These are phyloP conservation scores for Aspergillus hancockii DNA, from an alignment of 495 filamentous ascomycete genomes.

Conservation along the genomic window DNA sequence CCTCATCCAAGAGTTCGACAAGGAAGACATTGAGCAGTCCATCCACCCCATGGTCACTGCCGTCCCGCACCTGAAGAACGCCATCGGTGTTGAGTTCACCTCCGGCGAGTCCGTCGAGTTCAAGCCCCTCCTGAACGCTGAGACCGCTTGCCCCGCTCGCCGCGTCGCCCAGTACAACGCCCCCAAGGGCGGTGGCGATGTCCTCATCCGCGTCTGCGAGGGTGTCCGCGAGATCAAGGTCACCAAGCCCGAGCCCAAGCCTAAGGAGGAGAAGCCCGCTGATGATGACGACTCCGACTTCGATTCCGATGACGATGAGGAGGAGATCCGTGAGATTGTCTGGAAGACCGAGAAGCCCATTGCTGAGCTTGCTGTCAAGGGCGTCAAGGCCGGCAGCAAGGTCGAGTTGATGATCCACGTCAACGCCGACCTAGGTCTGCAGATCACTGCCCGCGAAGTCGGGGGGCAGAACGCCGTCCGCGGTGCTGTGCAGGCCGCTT, in stretches of 20 bases:
- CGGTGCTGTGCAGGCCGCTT: conserved; percentile 60
- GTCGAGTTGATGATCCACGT: conserved; percentile 93
- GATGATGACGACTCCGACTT: conserved; percentile 65
- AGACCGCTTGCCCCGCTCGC: conserved; percentile 89
- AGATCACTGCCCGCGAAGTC: conserved; percentile 79
- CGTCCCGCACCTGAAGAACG: conserved; percentile 82
- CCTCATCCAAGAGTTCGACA: conserved; percentile 87
- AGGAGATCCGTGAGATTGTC: conserved; percentile 84
- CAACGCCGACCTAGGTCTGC: conserved; percentile 70
- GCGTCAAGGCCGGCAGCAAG: conserved; percentile 83
- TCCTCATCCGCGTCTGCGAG: conserved; percentile 84
- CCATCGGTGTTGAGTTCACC: conserved; percentile 81
- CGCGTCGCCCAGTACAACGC: conserved; percentile 73
- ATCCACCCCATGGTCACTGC: conserved; percentile 94
- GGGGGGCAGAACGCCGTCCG: conserved; percentile 83
- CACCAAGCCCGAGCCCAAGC: conserved; percentile 76
- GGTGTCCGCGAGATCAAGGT: conserved; percentile 86
- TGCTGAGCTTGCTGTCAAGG: conserved; percentile 81
- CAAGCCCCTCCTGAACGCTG: conserved; percentile 72
- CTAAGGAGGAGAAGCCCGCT: conserved; percentile 63
- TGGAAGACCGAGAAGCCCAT: conserved; percentile 85
- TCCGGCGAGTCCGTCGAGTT: conserved; percentile 67
- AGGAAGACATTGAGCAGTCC: conserved; percentile 90
- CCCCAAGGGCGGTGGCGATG: conserved; percentile 77
- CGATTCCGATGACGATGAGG: conserved; percentile 70